Evolutionary conservation across 441 rosid genomes (phyloP).

Genomic region (Gossypium davidsonii): DNA sequence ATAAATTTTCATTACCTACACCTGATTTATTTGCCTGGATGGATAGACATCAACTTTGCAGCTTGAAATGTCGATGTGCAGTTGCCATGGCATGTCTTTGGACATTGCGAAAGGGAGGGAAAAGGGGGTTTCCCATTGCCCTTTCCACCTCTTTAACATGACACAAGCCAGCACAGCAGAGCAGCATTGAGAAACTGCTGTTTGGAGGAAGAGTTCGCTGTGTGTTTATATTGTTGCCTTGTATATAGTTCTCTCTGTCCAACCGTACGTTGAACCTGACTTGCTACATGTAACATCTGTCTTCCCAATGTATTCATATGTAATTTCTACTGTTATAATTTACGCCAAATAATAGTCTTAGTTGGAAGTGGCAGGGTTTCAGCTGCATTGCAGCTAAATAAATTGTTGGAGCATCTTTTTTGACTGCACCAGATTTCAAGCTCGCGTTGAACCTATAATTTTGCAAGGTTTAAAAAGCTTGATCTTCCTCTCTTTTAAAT

Average conservation of each 20-base stretch:
- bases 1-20: conserved; percentile 10
- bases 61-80: conserved; percentile 1
- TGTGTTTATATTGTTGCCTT: conserved; percentile 48
- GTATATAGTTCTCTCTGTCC: conserved; percentile 17
- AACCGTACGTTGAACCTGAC: background rate
- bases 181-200: conserved; percentile 43
- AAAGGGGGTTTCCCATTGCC: conserved; percentile 4
- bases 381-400: conserved; percentile 20
- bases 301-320: conserved; percentile 11
- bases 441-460: too few species aligned
- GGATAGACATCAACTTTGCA: background rate
- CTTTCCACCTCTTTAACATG: conserved; percentile 22
- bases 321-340: conserved; percentile 22
- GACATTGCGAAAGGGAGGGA: background rate
- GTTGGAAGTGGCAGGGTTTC: conserved; percentile 11
- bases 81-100: background rate
- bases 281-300: background rate
- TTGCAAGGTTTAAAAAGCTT: too few species aligned
- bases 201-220: conserved; percentile 41
- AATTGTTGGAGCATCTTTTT: background rate
- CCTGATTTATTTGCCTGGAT: conserved; percentile 3
- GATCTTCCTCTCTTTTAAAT: too few species aligned
- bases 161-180: conserved; percentile 58
- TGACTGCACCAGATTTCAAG: background rate
- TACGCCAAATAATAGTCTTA: background rate